Evolutionary conservation across 129 eudicot genomes (phyloP), one percentile per base, ranked within the genome.

Genomic region (Rutidosis leptorrhynchoides): DNA sequence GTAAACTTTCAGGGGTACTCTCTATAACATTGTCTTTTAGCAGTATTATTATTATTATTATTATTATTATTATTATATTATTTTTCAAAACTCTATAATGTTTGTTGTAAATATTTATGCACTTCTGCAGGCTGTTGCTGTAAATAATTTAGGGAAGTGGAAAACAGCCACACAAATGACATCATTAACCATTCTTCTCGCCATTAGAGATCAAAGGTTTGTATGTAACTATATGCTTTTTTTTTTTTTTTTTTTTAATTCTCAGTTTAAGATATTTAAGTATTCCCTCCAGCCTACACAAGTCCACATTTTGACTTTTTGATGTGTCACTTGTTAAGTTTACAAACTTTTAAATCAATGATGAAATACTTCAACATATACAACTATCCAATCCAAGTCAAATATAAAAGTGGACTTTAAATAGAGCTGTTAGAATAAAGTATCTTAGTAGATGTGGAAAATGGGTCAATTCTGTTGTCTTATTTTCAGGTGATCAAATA

Each of bases 61-160:
- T 7, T 16, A 19, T 7, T 48, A 33, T 20, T 68, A 22, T 52
- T 24, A 19, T 3, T 4, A 12, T 68, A 22, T 52, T 24, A 19
- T 3, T 4, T 16, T 33, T 30, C 8, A 49, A 14, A 49, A 49
- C 55, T 49, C 9, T 48, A 0, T 19, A 49, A 58, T 10, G 58
- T 22, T 25, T 60, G 35, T 10, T 46, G 17, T n/a, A n/a, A n/a
- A n/a, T n/a, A n/a, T n/a, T n/a, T n/a, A n/a, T n/a, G n/a, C n/a
- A n/a, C n/a, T n/a, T n/a, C n/a, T n/a, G n/a, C n/a, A n/a, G 99
- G 99, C 99, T 74, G 99, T 93, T 80, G 96, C 99, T 58, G 99
- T 93, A 80, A 93, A 89, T 89, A 93, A 82, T 80, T 67, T 93
- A 79, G 99, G 99, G 19, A 93, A 93, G 83, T 93, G 99, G 96